Base-by-base conservation (phyloP, 1,139 yeast genomes). In the Geotrichum reessii region DNA sequence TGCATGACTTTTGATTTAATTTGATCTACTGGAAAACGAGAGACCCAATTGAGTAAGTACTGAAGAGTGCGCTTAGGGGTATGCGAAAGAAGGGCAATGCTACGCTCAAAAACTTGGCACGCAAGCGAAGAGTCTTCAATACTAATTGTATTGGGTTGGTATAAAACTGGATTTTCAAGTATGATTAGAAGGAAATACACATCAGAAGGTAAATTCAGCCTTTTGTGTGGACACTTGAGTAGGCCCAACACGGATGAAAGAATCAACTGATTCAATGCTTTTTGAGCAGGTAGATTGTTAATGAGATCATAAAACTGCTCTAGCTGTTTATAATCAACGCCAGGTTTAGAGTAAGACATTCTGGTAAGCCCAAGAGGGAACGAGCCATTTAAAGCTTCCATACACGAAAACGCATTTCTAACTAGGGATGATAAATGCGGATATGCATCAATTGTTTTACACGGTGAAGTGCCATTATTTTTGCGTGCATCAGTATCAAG, bases 41-140 rank as follows among this genome's bases (percentile, higher is more conserved):
- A 77, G 65, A 86, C 75, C 87, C 90, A 86, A 61, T 81, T 78
- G 1, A 82, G 76, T 44, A 86, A 67, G 63, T 79, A 78, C 47
- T 78, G 79, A 2, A 79, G 69, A 11, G 74, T 67, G 0, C 73
- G 65, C 2, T 78, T 69, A 42, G 78, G 76, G 3, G 80, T 66
- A 63, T 83, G 79, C 0, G 93, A 77, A 54, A 89, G 65, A 3
- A 86, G 74, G 0, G 96, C 96, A 46, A 88, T 73, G 3, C 82
- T 73, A 53, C 92, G 75, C 66, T 85, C 86, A 27, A 84, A 68
- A 2, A 89, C 76, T 55, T 87, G 92, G 66, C 84, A 85, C 28
- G 84, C 77, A n/a, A 85, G 66, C 71, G 61, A 57, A 14, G 53
- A 37, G 44, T 37, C 21, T 14, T 17, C 44, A 37, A n/a, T n/a